Conservation (phyloP, 805 yeast genomes). For the Starmerella bacillaris region DNA sequence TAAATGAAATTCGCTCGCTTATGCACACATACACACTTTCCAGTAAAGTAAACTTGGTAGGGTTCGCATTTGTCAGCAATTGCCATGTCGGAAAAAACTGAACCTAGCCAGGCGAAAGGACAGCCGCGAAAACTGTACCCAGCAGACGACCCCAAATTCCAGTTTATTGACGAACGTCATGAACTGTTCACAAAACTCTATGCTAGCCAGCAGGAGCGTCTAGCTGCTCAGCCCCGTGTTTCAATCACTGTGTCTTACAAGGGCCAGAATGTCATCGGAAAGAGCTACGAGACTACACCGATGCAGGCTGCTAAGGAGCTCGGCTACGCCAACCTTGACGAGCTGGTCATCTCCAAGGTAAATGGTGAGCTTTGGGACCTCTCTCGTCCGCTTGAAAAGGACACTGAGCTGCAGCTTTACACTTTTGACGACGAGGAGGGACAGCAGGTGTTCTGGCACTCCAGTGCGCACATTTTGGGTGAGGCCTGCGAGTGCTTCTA, state of each 20-base stretch:
- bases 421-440: conserved; percentile 93
- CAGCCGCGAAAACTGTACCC: no score
- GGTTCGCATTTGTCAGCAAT: no score
- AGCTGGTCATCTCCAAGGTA: conserved; percentile 80
- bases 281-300: conserved; percentile 81
- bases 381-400: conserved; percentile 78
- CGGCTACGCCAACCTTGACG: conserved; percentile 74
- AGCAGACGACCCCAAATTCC: conserved; percentile 53
- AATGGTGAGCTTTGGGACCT: conserved; percentile 88
- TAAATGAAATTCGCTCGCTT: no score
- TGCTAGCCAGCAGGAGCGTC: conserved; percentile 53
- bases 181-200: conserved; percentile 63
- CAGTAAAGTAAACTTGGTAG: no score
- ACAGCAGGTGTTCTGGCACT: conserved; percentile 93
- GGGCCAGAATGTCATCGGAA: conserved; percentile 62
- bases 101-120: no score
- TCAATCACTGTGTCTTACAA: conserved; percentile 71
- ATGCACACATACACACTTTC: no score
- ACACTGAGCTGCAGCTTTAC: conserved; percentile 49
- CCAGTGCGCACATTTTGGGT: conserved; percentile 94
- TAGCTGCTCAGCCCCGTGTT: conserved; percentile 42
- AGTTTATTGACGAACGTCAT: conserved; percentile 62
- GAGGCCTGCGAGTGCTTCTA: conserved; percentile 94
- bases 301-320: conserved; percentile 65
- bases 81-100: no score